A percentile compares a stretch with the other conserved stretches of the same genome.
phyloP scores from a whole-genome alignment of 1,139 yeast genomes.

The Scheffersomyces quercinus region DNA sequence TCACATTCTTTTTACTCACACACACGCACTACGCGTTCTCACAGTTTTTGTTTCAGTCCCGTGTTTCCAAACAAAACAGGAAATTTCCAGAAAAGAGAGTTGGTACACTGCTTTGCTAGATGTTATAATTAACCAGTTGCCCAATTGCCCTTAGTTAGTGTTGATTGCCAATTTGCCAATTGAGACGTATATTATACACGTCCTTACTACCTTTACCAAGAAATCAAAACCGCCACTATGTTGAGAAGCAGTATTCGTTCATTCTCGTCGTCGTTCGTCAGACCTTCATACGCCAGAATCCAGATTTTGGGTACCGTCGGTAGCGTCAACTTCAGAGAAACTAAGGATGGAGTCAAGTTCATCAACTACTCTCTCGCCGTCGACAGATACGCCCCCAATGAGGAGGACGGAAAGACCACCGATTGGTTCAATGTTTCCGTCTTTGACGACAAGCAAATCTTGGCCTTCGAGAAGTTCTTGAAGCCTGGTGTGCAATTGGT shows the following conservation, averaged over 20 bases:
- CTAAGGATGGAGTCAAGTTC: conserved; percentile 39
- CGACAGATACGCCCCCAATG: conserved; percentile 35
- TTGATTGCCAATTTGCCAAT: no score
- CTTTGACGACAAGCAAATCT: conserved; percentile 40
- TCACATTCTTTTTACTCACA: no score
- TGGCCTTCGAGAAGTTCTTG: conserved; percentile 39
- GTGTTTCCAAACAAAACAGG: no score
- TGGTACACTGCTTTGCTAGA: no score
- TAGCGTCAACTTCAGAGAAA: conserved; percentile 36
- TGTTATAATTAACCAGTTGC: no score
- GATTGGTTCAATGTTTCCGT: conserved; percentile 47
- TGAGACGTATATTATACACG: no score
- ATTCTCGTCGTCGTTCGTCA: conserved; percentile 32
- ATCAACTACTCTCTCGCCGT: conserved; percentile 48
- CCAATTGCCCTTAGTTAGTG: no score
- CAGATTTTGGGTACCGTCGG: conserved; percentile 48
- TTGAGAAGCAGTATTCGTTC: conserved; percentile 33
- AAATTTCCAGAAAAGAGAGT: no score
- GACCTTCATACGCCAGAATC: conserved; percentile 42
- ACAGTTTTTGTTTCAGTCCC: no score
- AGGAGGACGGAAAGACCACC: conserved; percentile 30
- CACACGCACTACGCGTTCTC: no score
- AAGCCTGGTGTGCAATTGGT: conserved; percentile 44
- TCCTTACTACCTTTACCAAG: no score
- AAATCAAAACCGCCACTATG: conserved; percentile 15